Evolutionary conservation across 352 stramenopile species (phyloP).

Genomic region (Phytophthora multivora): DNA sequence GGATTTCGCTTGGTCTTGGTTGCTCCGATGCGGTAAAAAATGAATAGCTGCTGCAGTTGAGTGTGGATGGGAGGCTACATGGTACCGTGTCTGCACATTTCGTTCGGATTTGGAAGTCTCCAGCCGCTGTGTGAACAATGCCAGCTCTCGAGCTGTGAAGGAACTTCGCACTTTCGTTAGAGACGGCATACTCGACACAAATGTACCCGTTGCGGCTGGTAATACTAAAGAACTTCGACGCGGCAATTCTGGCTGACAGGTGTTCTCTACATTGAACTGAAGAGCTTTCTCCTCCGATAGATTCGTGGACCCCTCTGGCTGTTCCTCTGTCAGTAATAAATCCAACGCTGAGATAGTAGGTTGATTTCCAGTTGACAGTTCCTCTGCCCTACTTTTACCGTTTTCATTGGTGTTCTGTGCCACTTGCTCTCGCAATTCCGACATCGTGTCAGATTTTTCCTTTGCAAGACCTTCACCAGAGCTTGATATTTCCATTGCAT

Average conservation of each 20-base stretch:
- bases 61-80: conserved; percentile 27
- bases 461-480: not conserved
- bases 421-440: not conserved
- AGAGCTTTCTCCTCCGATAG: not conserved
- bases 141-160: conserved; percentile 35
- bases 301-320: not conserved
- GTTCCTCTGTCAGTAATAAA: conserved; percentile 4
- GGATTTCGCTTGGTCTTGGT: not conserved
- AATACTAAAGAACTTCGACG: conserved; percentile 1
- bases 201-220: conserved; percentile 5
- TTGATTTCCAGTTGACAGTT: not conserved
- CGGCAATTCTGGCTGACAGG: not conserved
- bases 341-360: not conserved
- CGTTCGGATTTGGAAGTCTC: not conserved
- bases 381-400: not conserved
- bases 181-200: conserved; percentile 28
- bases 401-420: not conserved
- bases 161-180: conserved; percentile 26
- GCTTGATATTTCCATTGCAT: conserved; percentile 4
- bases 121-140: conserved; percentile 26
- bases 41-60: not conserved
- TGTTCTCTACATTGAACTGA: not conserved
- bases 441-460: not conserved
- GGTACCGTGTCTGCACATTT: conserved; percentile 14
- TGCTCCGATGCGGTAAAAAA: not conserved